A percentile compares a stretch with the other conserved stretches of the same genome.
Conservation (phyloP, 345 rosid species). For the Eucalyptus cladocalyx region DNA sequence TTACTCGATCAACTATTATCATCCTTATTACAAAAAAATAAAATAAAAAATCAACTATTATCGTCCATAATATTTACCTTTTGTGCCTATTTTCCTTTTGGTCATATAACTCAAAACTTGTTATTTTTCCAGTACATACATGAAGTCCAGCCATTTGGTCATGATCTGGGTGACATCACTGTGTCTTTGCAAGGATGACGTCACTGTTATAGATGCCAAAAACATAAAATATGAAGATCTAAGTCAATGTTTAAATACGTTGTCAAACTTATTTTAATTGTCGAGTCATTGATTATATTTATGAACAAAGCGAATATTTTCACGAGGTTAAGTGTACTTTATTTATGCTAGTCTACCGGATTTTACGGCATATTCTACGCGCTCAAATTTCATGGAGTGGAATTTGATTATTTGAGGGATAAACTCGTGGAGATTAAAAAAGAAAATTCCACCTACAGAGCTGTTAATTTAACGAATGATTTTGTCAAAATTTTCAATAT, state of each 20-base stretch:
- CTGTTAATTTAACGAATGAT: background rate
- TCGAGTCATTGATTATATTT: background rate
- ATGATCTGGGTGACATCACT: background rate
- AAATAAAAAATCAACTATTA: background rate
- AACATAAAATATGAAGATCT: background rate
- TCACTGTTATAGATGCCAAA: background rate
- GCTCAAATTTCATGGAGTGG: background rate
- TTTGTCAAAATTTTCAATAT: background rate
- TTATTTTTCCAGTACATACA: background rate
- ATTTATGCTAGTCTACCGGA: background rate
- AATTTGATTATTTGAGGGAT: background rate
- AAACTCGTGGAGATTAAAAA: background rate
- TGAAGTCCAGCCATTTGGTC: background rate
- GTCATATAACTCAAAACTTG: background rate
- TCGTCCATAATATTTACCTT: background rate
- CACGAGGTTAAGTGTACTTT: background rate
- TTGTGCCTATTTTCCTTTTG: background rate
- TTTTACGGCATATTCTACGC: background rate
- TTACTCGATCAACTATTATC: background rate
- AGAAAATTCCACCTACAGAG: background rate
- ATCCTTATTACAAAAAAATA: too few species aligned
- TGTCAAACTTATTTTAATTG: background rate
- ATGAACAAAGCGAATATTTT: background rate
- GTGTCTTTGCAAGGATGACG: background rate
- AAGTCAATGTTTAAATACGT: background rate